Evolutionary conservation across 2,329 filamentous ascomycete species (phyloP).

Genomic region (Sphaerostilbella broomeana): DNA sequence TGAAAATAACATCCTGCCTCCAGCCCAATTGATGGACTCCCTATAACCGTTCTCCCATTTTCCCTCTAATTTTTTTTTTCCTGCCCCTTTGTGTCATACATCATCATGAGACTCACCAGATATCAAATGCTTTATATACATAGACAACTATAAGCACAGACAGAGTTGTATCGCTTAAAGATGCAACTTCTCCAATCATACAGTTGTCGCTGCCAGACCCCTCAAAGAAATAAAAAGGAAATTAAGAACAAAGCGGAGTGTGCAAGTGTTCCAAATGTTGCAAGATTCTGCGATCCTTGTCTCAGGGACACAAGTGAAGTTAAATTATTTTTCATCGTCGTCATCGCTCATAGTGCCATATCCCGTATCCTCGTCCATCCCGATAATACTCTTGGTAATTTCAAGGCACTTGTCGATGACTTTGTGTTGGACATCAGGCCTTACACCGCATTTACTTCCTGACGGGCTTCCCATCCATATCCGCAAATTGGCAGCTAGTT

Average conservation of each 20-base stretch:
- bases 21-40: slow-evolving; percentile 2
- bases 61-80: slow-evolving; percentile 10
- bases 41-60: slow-evolving; percentile 2
- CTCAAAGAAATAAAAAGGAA: background rate
- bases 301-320: no score
- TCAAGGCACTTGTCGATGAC: slow-evolving; percentile 50
- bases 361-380: slow-evolving; percentile 54
- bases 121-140: slow-evolving; percentile 7
- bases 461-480: slow-evolving; percentile 53
- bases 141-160: background rate
- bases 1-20: background rate
- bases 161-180: slow-evolving; percentile 2
- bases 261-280: background rate
- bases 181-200: slow-evolving; percentile 2
- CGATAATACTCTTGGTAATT: slow-evolving; percentile 50
- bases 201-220: background rate
- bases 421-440: slow-evolving; percentile 42
- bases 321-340: no score
- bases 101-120: slow-evolving; percentile 7
- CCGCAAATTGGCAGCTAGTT: slow-evolving; percentile 49
- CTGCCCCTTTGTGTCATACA: slow-evolving; percentile 7
- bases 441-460: slow-evolving; percentile 47
- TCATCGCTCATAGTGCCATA: slow-evolving; percentile 53
- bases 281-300: no score
- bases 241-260: slow-evolving; percentile 1